phyloP scores from a whole-genome alignment of 176 grass and related monocot species.

The Eragrostis nindensis region DNA sequence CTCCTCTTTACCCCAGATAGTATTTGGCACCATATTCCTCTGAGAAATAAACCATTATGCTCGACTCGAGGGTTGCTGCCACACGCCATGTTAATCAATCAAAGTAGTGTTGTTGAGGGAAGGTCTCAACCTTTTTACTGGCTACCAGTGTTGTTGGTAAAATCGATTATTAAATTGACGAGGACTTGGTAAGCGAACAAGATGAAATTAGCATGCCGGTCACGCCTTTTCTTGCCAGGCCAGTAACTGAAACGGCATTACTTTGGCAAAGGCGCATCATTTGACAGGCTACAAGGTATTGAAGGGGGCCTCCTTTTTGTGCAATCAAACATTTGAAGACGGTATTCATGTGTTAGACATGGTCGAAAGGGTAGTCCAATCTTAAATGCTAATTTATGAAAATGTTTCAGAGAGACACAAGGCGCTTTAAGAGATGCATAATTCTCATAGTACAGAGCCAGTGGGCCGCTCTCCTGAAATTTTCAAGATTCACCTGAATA shows the following conservation, averaged over 20 bases:
- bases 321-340: background rate
- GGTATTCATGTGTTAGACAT: background rate
- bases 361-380: background rate
- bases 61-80: too few relatives aligned
- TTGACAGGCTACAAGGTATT: background rate
- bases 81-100: too few relatives aligned
- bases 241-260: background rate
- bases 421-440: background rate
- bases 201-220: background rate
- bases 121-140: background rate
- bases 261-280: background rate
- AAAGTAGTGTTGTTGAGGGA: too few relatives aligned
- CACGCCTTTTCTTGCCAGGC: background rate
- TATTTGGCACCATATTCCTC: background rate
- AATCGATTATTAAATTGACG: background rate
- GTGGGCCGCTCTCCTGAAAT: background rate
- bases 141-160: background rate
- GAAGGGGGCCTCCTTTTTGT: background rate
- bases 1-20: background rate
- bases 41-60: background rate
- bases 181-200: background rate
- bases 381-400: background rate
- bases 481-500: background rate
- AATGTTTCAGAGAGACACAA: background rate
- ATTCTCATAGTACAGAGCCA: conserved; percentile 1